Evolutionary conservation across 805 yeast species (phyloP), one percentile per base, ranked within the genome.

Genomic region (Priceomyces carsonii): DNA sequence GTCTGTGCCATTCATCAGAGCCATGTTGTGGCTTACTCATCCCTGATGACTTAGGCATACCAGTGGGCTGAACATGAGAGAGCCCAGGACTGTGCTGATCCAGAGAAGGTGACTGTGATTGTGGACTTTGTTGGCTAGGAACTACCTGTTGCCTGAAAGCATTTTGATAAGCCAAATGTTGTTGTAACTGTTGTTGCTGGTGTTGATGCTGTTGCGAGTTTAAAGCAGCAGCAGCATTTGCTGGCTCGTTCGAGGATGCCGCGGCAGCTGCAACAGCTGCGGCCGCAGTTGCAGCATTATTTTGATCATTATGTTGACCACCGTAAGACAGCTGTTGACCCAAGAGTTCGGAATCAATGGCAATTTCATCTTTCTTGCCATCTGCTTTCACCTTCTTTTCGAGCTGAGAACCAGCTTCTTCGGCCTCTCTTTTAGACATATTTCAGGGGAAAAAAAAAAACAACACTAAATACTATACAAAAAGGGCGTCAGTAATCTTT

Each of bases 1-100:
- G 79, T 42, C 73, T 74, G 55, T 83, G 88, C 91, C 93, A 85
- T 57, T 85, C 95, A 29, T 82, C 87, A 19, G 83, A 62, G n/a
- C 93, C 93, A 29, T 82, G 83, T 8, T 65, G 55, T 3, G 90
- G 87, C 57, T 79, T 81, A 39, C 42, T 39, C 21, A 43, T 39
- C 22, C 35, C 25, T 6, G 36, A 23, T 10, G 36, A 10, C 16
- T 47, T 44, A 9, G 51, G 51, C 37, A 62, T 51, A 4, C 64
- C 57, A 18, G 69, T 62, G n/a, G 68, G 65, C 41, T 58, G 66
- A 50, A 57, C 53, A 28, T 39, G 43, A 14, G 43, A 39, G 18
- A 39, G 29, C 2, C 39, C 36, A 34, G 43, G 46, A 22, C 50
- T 37, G 46, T 26, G 45, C 18, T 36, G 45, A 25, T 38, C 40